Percentiles rank a stretch among this genome's conserved stretches.
Conservation (phyloP, 2,329 filamentous ascomycete genomes). For the Trichoderma polysporum region DNA sequence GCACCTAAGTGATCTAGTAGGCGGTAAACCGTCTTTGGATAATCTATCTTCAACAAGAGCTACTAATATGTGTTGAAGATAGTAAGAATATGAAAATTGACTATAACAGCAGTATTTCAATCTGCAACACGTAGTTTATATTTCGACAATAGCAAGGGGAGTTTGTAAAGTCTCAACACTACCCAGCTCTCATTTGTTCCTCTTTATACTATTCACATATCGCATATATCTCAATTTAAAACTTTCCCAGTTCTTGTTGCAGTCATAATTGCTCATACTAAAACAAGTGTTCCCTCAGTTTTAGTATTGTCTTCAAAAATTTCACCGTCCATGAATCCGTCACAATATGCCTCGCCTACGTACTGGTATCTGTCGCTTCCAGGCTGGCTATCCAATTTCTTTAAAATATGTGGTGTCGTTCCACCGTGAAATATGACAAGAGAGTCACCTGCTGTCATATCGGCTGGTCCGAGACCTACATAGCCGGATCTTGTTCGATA, state of each 20-base stretch:
- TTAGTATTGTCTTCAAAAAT: slow-evolving; percentile 21
- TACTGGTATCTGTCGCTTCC: slow-evolving; percentile 27
- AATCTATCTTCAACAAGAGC: too few relatives aligned
- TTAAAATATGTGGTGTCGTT: slow-evolving; percentile 32
- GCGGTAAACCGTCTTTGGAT: not conserved
- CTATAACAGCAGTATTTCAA: too few relatives aligned
- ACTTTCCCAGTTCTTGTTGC: not conserved
- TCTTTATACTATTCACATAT: too few relatives aligned
- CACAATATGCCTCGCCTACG: slow-evolving; percentile 36
- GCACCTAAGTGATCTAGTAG: not conserved
- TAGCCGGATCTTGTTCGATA: slow-evolving; percentile 33
- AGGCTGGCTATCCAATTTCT: not conserved
- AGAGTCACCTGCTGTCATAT: slow-evolving; percentile 28
- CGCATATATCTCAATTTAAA: too few relatives aligned
- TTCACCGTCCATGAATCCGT: slow-evolving; percentile 38
- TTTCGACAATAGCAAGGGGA: too few relatives aligned
- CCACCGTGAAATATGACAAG: slow-evolving; percentile 33
- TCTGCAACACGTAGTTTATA: too few relatives aligned
- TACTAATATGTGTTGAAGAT: too few relatives aligned
- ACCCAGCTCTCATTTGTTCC: too few relatives aligned
- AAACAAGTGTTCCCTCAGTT: slow-evolving; percentile 2
- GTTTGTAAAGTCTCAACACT: too few relatives aligned
- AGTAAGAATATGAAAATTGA: too few relatives aligned
- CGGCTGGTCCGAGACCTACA: slow-evolving; percentile 32
- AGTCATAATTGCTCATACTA: not conserved